These are phyloP conservation scores for Agaricus sinodeliciosus DNA, from an alignment of 768 basidiomycete genomes.

Conservation along the genomic window DNA sequence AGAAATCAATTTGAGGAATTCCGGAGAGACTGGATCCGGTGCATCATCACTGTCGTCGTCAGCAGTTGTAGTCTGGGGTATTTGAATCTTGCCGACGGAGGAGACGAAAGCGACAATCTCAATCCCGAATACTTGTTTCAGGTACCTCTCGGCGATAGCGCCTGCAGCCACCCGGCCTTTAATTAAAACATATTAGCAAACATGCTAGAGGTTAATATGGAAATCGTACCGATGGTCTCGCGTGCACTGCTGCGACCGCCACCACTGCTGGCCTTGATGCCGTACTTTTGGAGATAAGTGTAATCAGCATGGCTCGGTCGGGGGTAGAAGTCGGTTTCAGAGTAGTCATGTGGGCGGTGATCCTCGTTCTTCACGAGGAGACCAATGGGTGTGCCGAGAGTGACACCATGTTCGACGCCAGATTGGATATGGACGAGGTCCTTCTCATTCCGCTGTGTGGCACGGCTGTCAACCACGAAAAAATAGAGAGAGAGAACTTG, in stretches of 20 bases:
- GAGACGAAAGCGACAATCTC: constrained; percentile 97
- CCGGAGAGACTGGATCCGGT: constrained; percentile 73
- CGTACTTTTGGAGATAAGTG: constrained; percentile 97
- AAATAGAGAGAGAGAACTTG: background rate
- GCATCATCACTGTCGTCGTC: constrained; percentile 54
- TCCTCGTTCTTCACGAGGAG: constrained; percentile 98
- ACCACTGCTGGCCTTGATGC: constrained; percentile 94
- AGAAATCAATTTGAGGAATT: constrained; percentile 74
- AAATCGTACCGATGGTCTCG: constrained; percentile 80
- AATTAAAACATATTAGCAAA: background rate
- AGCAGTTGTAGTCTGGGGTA: constrained; percentile 51
- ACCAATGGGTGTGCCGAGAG: constrained; percentile 95
- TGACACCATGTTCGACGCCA: constrained; percentile 88
- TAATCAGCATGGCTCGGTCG: constrained; percentile 97
- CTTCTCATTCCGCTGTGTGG: constrained; percentile 81
- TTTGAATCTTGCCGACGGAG: constrained; percentile 87
- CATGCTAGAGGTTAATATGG: background rate
- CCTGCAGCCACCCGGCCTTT: constrained; percentile 94
- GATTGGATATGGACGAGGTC: constrained; percentile 92
- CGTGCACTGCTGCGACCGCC: constrained; percentile 93
- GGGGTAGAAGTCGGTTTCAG: constrained; percentile 96
- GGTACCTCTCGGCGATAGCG: constrained; percentile 95
- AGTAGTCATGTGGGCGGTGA: constrained; percentile 96
- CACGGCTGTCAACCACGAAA: constrained; percentile 4
- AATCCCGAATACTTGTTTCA: constrained; percentile 79